Base-by-base conservation (phyloP, 2,329 filamentous ascomycete species). In the Colletotrichum somersetense region DNA sequence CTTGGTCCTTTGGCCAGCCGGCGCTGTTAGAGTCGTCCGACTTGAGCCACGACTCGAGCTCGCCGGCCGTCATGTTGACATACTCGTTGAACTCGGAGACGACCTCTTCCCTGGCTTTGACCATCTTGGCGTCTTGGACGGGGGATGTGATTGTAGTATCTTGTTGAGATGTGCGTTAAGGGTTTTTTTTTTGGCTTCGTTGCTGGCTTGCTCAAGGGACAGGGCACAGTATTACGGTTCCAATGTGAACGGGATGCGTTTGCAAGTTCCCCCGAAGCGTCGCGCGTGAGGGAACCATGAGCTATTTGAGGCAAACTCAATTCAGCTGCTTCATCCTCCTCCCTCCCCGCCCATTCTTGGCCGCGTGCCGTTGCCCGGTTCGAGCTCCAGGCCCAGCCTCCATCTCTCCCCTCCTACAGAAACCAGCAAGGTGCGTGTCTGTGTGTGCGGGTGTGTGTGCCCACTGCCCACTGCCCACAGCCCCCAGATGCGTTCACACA, bases 21-120 rank as follows among this genome's bases (percentile, higher is more conserved):
- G 89, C 85, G 23, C 83, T 84, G 59, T 84, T 83, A 12, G 89
- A 91, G 42, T 89, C 85, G n/a, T 87, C 84, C 8, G 85, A 84
- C 73, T 88, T 84, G 33, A 92, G 85, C 91, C 90, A 92, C 33
- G 85, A 82, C 75, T 89, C 85, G 20, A 92, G 84, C 74, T 92
- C 89, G 1, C 83, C 79, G 1, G 89, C 83, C 14, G 84, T 86
- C 90, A 92, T 92, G 79, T 92, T 92, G 78, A 92, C 89, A 58
- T 91, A 80, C 50, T 88, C 84, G 73, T 92, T 91, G 83, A 91
- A 92, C 77, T 92, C 89, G 62, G 86, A 85, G 73, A 81, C 77
- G 50, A 81, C 79, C 42, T 80, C 77, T 2, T 79, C 75, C 53
- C 74, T 67, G 71, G 75, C 74, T 71, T 80, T 79, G 38, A 55